Percentiles rank a stretch among this genome's conserved stretches.
These are phyloP conservation scores for Eucalyptus decipiens DNA, from an alignment of 345 rosid genomes.

Conservation along the genomic window DNA sequence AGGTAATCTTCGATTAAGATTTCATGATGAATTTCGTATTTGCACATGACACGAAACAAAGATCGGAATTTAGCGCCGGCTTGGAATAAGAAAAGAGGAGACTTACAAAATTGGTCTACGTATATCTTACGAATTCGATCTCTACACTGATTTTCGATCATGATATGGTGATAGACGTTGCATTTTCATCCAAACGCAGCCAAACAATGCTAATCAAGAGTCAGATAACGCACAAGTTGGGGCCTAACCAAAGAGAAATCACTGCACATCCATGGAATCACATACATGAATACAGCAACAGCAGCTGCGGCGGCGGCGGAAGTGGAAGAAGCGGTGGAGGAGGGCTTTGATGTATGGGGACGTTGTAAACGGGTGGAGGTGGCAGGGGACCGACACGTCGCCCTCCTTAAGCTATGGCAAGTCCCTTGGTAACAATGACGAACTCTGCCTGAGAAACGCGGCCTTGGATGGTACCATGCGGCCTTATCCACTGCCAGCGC, in stretches of 20 bases:
- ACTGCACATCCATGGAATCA: background rate
- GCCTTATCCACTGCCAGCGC: too few relatives aligned
- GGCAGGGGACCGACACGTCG: background rate
- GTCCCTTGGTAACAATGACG: too few relatives aligned
- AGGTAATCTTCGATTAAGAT: too few relatives aligned
- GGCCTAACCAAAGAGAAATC: background rate
- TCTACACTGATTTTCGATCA: background rate
- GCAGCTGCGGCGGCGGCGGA: rapidly evolving
- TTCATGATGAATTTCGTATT: too few relatives aligned
- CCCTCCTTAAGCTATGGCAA: too few relatives aligned
- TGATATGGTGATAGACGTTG: background rate
- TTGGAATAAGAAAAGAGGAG: background rate
- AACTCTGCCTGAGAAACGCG: too few relatives aligned
- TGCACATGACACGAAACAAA: rapidly evolving
- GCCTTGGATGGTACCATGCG: too few relatives aligned
- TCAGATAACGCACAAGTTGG: background rate
- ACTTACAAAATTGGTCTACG: rapidly evolving
- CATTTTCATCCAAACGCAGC: background rate
- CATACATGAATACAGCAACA: background rate
- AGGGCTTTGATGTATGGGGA: background rate
- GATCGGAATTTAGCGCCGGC: too few relatives aligned
- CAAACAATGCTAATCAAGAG: background rate
- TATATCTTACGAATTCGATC: background rate
- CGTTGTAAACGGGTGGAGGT: background rate
- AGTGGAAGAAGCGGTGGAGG: background rate